Percentiles rank a stretch among this genome's conserved stretches.
phyloP scores from a whole-genome alignment of 202 grass and related monocot genomes.

The Setaria italica region DNA sequence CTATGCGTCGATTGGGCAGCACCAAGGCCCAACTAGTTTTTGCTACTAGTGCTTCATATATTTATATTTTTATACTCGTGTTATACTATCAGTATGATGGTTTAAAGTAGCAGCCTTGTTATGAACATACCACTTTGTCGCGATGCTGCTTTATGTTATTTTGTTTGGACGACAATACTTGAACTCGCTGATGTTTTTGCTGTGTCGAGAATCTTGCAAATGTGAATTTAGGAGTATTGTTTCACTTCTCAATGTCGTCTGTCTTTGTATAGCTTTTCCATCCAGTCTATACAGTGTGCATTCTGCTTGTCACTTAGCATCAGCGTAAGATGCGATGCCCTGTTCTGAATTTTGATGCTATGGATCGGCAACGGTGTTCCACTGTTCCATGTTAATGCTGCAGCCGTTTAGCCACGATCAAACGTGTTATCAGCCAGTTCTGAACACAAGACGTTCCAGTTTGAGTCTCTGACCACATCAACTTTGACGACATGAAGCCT shows the following conservation, averaged over 20 bases:
- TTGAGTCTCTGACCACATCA: too few species aligned
- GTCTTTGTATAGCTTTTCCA: neutral
- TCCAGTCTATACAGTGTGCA: too few species aligned
- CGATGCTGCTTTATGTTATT: neutral
- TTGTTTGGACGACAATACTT: neutral
- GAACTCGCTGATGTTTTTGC: neutral
- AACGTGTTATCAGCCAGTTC: neutral
- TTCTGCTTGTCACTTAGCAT: neutral
- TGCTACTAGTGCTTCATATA: neutral
- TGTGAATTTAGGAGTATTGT: neutral
- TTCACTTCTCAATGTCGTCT: neutral
- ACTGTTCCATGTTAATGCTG: too few species aligned
- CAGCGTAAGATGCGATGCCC: neutral
- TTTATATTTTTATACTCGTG: too few species aligned
- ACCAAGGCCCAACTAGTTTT: conserved; percentile 64
- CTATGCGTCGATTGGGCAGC: conserved; percentile 72
- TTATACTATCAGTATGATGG: neutral
- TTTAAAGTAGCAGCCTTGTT: neutral
- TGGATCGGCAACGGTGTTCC: neutral
- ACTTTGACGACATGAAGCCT: too few species aligned
- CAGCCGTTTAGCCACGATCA: too few species aligned
- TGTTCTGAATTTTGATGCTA: neutral
- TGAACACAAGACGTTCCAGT: neutral
- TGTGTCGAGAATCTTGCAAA: neutral
- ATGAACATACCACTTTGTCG: neutral